Evolutionary conservation across 139 green algal genomes (phyloP), one percentile per base, ranked within the genome.

Genomic region (Pleodorina starrii): DNA sequence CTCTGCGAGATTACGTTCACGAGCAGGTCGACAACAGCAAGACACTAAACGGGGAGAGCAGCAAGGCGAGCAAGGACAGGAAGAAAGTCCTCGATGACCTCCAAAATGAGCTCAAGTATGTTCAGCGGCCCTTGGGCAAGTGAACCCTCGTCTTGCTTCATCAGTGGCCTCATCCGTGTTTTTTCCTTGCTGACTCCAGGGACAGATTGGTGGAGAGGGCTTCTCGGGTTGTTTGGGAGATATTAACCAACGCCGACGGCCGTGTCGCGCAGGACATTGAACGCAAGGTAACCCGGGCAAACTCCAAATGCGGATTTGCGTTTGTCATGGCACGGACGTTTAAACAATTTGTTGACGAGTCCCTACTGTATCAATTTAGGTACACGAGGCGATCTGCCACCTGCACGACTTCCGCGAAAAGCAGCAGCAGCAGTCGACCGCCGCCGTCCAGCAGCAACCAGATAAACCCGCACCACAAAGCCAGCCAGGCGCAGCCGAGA

Each of bases 71-170:
- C 42, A 87, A 87, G 36, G 81, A 87, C 19, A 11, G 60, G 1
- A 87, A 87, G n/a, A 77, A 48, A 29, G 12, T 87, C 6, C 81
- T 87, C 1, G 81, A 87, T 19, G 81, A 87, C 16, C 81, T 87
- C 2, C 40, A 75, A 23, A 59, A 16, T 0, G 80, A 86, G 80
- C 42, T 86, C 2, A 75, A 86, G 80, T 86, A 63, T 38, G 80
- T 73, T 25, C 21, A 35, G 9, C 9, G n/a, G 48, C n/a, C 68
- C 27, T 76, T n/a, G 40, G 72, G 48, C 69, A 77, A 5, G 1
- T 1, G 4, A 3, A 3, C 10, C 35, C 29, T 1, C n/a, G 77
- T 14, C 10, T 7, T 50, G 32, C 27, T 1, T 48, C 5, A 69
- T 84, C 17, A 27, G 21, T 66, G 54, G 29, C 21, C n/a, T n/a